A percentile compares a stretch with the other conserved stretches of the same genome.
Conservation (phyloP, 2,329 filamentous ascomycete genomes). For the Daldinia sp. region DNA sequence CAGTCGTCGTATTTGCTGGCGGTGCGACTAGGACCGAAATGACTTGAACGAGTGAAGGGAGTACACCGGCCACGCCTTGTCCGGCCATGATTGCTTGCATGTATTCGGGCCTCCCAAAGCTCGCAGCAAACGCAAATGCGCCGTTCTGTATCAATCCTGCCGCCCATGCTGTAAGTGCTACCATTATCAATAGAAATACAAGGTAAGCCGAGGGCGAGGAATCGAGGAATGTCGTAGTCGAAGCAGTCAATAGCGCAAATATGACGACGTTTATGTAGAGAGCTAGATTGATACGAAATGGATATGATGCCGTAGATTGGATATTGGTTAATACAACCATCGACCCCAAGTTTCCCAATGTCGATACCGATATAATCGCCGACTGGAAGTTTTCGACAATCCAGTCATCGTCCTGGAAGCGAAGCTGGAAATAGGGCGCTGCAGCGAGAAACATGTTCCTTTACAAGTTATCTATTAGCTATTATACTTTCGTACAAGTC, state of each 20-base stretch:
- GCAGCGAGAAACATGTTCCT: constrained; percentile 99
- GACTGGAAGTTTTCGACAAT: constrained; percentile 87
- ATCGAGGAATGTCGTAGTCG: constrained; percentile 73
- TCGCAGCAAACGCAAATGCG: constrained; percentile 87
- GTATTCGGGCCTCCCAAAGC: constrained; percentile 86
- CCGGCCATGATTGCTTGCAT: constrained; percentile 97
- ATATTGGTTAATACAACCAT: constrained; percentile 81
- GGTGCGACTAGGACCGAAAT: constrained; percentile 75
- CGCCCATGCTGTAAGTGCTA: constrained; percentile 79
- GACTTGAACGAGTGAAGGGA: constrained; percentile 85
- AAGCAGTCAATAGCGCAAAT: constrained; percentile 81
- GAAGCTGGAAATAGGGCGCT: constrained; percentile 87
- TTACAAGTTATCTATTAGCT: constrained; percentile 15
- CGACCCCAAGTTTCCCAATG: constrained; percentile 78
- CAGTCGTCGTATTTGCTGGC: constrained; percentile 48
- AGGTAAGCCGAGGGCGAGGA: constrained; percentile 75
- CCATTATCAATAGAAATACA: constrained; percentile 81
- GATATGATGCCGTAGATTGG: constrained; percentile 85
- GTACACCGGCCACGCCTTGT: constrained; percentile 88
- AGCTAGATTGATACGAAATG: constrained; percentile 81
- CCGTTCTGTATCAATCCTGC: constrained; percentile 93
- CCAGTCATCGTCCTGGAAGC: constrained; percentile 76
- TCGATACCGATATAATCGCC: constrained; percentile 86
- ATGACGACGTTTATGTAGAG: constrained; percentile 79
- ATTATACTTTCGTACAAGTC: constrained; percentile 8